A percentile compares a stretch with the other conserved stretches of the same genome.
These are phyloP conservation scores for Jacaranda mimosifolia DNA, from an alignment of 257 asterid species.

Conservation along the genomic window DNA sequence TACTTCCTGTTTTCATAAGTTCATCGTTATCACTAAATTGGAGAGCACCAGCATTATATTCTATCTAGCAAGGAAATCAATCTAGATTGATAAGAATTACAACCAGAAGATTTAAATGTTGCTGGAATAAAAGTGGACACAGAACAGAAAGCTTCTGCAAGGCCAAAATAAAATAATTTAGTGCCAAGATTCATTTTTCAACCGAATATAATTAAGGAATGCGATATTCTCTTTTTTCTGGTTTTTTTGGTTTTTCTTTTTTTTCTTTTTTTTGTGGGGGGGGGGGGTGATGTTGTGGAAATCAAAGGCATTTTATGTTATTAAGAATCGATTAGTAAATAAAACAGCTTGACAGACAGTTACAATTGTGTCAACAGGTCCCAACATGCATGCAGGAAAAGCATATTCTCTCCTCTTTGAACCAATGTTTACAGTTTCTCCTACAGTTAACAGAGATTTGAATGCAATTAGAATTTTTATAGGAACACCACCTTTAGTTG, in stretches of 20 bases:
- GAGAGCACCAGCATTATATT: not conserved
- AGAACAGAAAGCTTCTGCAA: not conserved
- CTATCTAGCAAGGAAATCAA: not conserved
- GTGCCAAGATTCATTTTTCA: not conserved
- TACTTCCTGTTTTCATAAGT: not conserved
- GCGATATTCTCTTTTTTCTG: no score
- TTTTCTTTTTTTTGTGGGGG: no score
- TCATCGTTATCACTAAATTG: not conserved
- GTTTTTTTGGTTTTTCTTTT: no score
- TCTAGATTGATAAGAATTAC: not conserved
- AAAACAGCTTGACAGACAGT: no score
- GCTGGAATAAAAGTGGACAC: not conserved
- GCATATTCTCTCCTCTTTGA: not conserved
- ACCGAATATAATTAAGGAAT: not conserved
- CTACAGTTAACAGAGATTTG: not conserved
- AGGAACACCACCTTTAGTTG: constrained; percentile 1
- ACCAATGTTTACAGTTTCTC: constrained; percentile 8
- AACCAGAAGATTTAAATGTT: not conserved
- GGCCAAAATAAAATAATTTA: constrained; percentile 11
- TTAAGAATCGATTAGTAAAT: no score
- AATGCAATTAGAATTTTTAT: constrained; percentile 1
- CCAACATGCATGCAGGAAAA: not conserved
- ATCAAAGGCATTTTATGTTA: no score
- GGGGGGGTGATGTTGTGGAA: no score
- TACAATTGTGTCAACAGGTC: no score